Evolutionary conservation across 2,329 filamentous ascomycete species (phyloP).

Genomic region (Mycosphaerella sp.): DNA sequence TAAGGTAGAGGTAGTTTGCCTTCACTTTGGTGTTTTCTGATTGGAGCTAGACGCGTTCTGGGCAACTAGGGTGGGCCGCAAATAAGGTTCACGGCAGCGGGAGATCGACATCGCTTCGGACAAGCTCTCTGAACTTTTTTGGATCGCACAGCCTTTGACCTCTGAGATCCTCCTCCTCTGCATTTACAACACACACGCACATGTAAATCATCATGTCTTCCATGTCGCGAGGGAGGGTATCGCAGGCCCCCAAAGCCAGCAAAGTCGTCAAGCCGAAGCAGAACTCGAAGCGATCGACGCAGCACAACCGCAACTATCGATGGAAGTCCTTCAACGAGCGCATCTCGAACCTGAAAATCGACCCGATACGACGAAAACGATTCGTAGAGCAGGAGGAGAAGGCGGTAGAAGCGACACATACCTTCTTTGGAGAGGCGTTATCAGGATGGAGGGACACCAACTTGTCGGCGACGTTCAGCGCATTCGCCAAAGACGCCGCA

Average conservation of each 20-base stretch:
- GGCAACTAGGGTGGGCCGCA: background rate
- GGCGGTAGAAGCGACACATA: slow-evolving; percentile 73
- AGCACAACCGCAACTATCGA: slow-evolving; percentile 73
- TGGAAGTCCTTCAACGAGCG: slow-evolving; percentile 90
- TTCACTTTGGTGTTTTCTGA: background rate
- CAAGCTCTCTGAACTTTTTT: slow-evolving; percentile 8
- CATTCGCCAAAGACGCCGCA: slow-evolving; percentile 67
- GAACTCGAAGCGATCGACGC: slow-evolving; percentile 55
- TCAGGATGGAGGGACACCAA: slow-evolving; percentile 91
- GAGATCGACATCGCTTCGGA: background rate
- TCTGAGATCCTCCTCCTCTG: background rate
- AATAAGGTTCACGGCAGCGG: slow-evolving; percentile 5
- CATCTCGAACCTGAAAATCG: slow-evolving; percentile 85
- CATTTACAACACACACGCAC: background rate
- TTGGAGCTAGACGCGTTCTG: background rate
- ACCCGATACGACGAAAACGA: slow-evolving; percentile 84
- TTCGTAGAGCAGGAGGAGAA: slow-evolving; percentile 55
- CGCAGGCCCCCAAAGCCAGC: slow-evolving; percentile 27
- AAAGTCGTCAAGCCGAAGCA: slow-evolving; percentile 54
- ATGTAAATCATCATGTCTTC: slow-evolving; percentile 39
- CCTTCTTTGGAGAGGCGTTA: slow-evolving; percentile 76
- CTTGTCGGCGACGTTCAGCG: slow-evolving; percentile 70
- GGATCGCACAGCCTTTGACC: background rate
- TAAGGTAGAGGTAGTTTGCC: too few species aligned
- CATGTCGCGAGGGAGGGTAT: slow-evolving; percentile 36